Evolutionary conservation across 495 filamentous ascomycete genomes (phyloP), one percentile per base, ranked within the genome.

Genomic region (Daldinia caldariorum): DNA sequence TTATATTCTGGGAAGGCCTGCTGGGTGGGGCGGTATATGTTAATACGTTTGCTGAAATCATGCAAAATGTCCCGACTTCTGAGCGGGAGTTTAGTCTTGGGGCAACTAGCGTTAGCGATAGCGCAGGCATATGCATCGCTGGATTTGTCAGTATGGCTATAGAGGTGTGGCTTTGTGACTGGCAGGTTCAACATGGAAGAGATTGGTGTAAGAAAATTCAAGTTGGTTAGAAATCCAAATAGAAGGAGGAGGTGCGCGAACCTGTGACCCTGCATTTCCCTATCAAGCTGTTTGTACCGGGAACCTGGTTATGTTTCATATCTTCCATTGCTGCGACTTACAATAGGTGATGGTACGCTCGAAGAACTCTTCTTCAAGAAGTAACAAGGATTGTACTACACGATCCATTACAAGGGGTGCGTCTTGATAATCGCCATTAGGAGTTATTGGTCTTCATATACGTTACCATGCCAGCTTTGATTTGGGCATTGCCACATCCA

Each of bases 1-100:
- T 97, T 50, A 81, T 97, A n/a, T 97, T 97, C 75, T 97, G 95
- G 94, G 94, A 97, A 76, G 95, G 95, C 0, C 78, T 99, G 41
- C 82, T 99, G 0, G 95, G 95, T 6, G 95, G 95, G 0, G 79
- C 90, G 8, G 95, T 97, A 0, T 99, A 99, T 73, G 93, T 98
- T 49, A 97, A 94, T 65, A 97, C 94, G 0, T 99, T 97, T 79
- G 93, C 94, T 0, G 91, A 94, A 77, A 77, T 99, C 66, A 89
- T 89, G 72, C 92, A 97, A 59, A 86, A 88, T 8, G 90, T 97
- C 0, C 86, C 87, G 0, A 78, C 83, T 6, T 85, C 87, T 38
- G 94, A 97, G 47, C 83, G 95, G 16, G 95, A 99, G 80, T 97
- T 97, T 74, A 94, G 91, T 51, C 81, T 99, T 2, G 89, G 91